Base-by-base conservation (phyloP, 2,329 filamentous ascomycete species). In the Cryphonectria parasitica region DNA sequence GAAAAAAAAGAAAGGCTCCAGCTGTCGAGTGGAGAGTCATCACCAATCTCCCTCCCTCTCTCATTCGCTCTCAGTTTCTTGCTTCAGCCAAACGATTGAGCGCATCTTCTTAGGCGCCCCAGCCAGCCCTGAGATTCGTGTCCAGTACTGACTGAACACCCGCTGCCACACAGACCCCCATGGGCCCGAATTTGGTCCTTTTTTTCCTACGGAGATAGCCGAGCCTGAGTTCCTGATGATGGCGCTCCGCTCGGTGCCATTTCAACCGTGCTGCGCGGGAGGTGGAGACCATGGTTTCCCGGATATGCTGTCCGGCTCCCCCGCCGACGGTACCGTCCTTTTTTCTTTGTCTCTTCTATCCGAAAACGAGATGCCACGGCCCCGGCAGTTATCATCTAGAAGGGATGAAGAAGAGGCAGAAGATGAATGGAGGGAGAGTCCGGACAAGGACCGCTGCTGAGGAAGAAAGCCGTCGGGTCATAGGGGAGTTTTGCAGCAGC, bases 131-230 rank as follows among this genome's bases (percentile, higher is more conserved):
- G 28, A 58, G 28, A 58, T 19, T 58, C 28, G 54, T 58, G 54
- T 34, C 15, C 25, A 19, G 45, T n/a, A n/a, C 22, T n/a, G 17
- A 45, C 4, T 49, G 43, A 49, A 13, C 54, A 31, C 25, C 13
- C 28, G 54, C 13, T 58, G 15, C 54, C 54, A 58, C 25, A 58
- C 54, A 58, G 54, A 31, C 54, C 25, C 13, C 28, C 28, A 58
- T 58, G 54, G 7, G n/a, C 28, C 45, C 58, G 58, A 39, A 39
- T 61, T 36, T 61, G 58, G 22, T 34, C n/a, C 31, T 39, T 61
- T 61, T 61, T 61, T 61, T 17, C 19, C 15, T 61, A 25, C 58
- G 58, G 58, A 61, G 31, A 61, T 61, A 61, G 58, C 58, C 58
- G 58, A 61, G 34, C 58, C 58, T 61, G 58, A 13, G 5, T 61